Evolutionary conservation across 2,329 filamentous ascomycete genomes (phyloP).

Genomic region (Diaporthe caulivora): DNA sequence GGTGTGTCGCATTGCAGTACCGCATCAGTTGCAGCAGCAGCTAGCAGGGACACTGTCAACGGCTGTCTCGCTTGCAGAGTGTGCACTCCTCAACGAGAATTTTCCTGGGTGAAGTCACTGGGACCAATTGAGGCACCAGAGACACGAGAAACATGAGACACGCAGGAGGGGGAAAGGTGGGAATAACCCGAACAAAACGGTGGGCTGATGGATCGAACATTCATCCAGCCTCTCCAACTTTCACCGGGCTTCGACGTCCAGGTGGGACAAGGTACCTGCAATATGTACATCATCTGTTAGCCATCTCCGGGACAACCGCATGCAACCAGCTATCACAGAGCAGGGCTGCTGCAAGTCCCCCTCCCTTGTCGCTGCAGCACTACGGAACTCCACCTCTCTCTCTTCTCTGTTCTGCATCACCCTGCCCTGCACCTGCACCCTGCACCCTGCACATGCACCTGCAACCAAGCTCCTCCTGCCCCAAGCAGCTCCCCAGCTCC

Average conservation of each 20-base stretch:
- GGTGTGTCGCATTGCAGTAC: slow-evolving; percentile 15
- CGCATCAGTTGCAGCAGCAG: neutral
- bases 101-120: neutral
- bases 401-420: neutral
- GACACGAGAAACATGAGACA: slow-evolving; percentile 9
- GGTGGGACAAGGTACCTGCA: neutral
- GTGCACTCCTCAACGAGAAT: neutral
- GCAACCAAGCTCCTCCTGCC: neutral
- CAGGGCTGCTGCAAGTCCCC: neutral
- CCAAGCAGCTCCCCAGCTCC: slow-evolving; percentile 7
- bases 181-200: neutral
- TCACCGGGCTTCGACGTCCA: slow-evolving; percentile 13
- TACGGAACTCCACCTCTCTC: neutral
- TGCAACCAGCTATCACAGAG: neutral
- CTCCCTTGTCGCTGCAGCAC: slow-evolving; percentile 8
- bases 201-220: slow-evolving; percentile 26
- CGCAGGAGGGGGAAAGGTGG: neutral
- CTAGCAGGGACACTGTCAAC: neutral
- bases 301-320: neutral
- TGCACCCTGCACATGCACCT: slow-evolving; percentile 17
- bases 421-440: neutral
- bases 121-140: neutral
- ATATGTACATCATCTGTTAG: slow-evolving; percentile 12
- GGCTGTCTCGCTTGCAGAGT: slow-evolving; percentile 25
- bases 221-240: slow-evolving; percentile 18